These are phyloP conservation scores for Echites panduratus DNA, from an alignment of 257 asterid species.

Conservation along the genomic window DNA sequence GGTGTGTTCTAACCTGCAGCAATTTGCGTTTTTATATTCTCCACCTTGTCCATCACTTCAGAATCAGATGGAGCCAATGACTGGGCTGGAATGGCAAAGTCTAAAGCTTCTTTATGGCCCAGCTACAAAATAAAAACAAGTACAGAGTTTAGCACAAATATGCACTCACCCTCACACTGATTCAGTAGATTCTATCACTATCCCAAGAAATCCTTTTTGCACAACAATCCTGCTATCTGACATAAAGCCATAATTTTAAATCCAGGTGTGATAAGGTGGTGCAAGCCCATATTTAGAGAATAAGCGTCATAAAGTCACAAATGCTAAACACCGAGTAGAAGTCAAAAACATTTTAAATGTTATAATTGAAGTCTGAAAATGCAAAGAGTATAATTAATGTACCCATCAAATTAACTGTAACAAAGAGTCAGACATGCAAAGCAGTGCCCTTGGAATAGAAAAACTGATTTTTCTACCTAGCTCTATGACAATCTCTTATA, in stretches of 20 bases:
- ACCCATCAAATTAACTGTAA: conserved; percentile 39
- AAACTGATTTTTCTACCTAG: conserved; percentile 63
- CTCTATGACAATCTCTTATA: conserved; percentile 76
- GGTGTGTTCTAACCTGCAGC: conserved; percentile 55
- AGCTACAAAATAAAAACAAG: conserved; percentile 38
- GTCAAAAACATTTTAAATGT: not conserved
- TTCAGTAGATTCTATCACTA: not conserved
- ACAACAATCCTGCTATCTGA: not conserved
- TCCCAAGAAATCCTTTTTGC: not conserved
- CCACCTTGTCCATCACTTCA: conserved; percentile 61
- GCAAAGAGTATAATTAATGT: not conserved
- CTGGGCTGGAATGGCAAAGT: conserved; percentile 73
- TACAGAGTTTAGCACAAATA: not conserved
- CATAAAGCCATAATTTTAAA: not conserved
- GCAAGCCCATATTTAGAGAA: too few relatives aligned
- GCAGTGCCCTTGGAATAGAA: conserved; percentile 61
- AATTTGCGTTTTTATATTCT: conserved; percentile 46
- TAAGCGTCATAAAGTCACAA: too few relatives aligned
- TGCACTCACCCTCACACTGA: not conserved
- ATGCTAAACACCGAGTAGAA: not conserved
- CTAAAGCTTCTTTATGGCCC: conserved; percentile 74
- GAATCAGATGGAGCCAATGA: conserved; percentile 56
- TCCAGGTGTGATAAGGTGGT: too few relatives aligned
- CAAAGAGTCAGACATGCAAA: conserved; percentile 81
- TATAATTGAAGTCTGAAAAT: not conserved